A percentile compares a stretch with the other conserved stretches of the same genome.
Evolutionary conservation across 1,284 basidiomycete species (phyloP).

Genomic region (Malassezia arunalokei): DNA sequence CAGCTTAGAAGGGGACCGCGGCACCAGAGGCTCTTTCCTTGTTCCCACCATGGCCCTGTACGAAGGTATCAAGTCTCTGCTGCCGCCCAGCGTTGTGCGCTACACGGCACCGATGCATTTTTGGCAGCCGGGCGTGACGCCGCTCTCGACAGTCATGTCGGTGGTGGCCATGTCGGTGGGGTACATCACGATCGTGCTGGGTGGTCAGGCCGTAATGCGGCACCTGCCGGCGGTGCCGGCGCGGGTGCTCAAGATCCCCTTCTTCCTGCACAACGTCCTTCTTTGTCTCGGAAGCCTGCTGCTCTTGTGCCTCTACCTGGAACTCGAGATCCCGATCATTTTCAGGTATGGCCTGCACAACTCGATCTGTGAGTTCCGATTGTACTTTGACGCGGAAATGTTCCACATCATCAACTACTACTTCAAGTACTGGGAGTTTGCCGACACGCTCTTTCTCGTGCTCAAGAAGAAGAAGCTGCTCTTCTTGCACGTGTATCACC

Average conservation of each 20-base stretch:
- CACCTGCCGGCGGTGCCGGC: slow-evolving; percentile 52
- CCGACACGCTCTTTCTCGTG: slow-evolving; percentile 94
- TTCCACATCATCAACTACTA: slow-evolving; percentile 88
- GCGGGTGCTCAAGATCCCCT: slow-evolving; percentile 55
- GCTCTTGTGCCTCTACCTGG: slow-evolving; percentile 71
- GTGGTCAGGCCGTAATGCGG: slow-evolving; percentile 72
- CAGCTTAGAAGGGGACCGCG: too few relatives aligned
- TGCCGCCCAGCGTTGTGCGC: slow-evolving; percentile 9
- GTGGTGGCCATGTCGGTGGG: slow-evolving; percentile 53
- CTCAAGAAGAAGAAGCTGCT: slow-evolving; percentile 86
- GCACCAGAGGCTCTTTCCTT: too few relatives aligned
- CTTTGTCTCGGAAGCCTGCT: slow-evolving; percentile 70
- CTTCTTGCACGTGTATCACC: slow-evolving; percentile 96
- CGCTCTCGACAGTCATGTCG: slow-evolving; percentile 29
- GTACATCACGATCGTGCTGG: slow-evolving; percentile 82
- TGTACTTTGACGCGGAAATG: slow-evolving; percentile 4
- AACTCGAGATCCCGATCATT: slow-evolving; percentile 50
- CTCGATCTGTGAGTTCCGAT: slow-evolving; percentile 57
- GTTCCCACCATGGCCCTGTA: slow-evolving; percentile 3
- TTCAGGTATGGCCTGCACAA: slow-evolving; percentile 45
- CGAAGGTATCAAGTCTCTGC: not conserved
- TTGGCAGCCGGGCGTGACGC: slow-evolving; percentile 32
- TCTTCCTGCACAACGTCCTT: slow-evolving; percentile 83
- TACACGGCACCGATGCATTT: slow-evolving; percentile 15
- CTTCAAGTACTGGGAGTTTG: slow-evolving; percentile 55